Evolutionary conservation across 768 basidiomycete species (phyloP).

Genomic region (Lactarius hengduanensis): DNA sequence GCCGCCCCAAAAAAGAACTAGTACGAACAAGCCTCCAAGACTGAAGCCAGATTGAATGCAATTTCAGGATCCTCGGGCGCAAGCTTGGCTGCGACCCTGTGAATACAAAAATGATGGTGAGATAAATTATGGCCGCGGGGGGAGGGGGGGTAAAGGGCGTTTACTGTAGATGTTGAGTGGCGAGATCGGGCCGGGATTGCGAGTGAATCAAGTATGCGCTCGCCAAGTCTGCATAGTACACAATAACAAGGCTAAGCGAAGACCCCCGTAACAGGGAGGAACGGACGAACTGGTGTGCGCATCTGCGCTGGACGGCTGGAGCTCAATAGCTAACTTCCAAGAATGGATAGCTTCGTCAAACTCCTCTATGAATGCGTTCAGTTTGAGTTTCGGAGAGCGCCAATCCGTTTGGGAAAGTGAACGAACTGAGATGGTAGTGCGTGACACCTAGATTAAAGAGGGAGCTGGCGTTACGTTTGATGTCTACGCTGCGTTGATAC

Average conservation of each 20-base stretch:
- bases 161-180: slow-evolving; percentile 79
- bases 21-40: slow-evolving; percentile 79
- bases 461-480: slow-evolving; percentile 75
- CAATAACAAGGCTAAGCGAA: slow-evolving; percentile 29
- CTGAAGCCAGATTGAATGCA: slow-evolving; percentile 87
- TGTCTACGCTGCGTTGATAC: slow-evolving; percentile 77
- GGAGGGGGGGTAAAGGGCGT: slow-evolving; percentile 34
- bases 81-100: slow-evolving; percentile 77
- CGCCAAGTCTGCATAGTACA: slow-evolving; percentile 61
- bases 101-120: slow-evolving; percentile 31
- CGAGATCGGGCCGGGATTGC: slow-evolving; percentile 80
- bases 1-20: not conserved
- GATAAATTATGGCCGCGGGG: slow-evolving; percentile 33
- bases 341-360: slow-evolving; percentile 81
- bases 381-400: slow-evolving; percentile 8
- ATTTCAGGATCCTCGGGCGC: slow-evolving; percentile 89
- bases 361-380: slow-evolving; percentile 55
- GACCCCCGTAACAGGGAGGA: slow-evolving; percentile 20
- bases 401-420: slow-evolving; percentile 15
- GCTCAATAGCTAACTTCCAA: slow-evolving; percentile 80
- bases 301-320: slow-evolving; percentile 83
- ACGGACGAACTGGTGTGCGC: slow-evolving; percentile 75
- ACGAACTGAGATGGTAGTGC: slow-evolving; percentile 83
- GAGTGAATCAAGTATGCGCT: slow-evolving; percentile 86
- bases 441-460: slow-evolving; percentile 89